phyloP scores from a whole-genome alignment of 1,139 yeast genomes.

The Pichia sp. region DNA sequence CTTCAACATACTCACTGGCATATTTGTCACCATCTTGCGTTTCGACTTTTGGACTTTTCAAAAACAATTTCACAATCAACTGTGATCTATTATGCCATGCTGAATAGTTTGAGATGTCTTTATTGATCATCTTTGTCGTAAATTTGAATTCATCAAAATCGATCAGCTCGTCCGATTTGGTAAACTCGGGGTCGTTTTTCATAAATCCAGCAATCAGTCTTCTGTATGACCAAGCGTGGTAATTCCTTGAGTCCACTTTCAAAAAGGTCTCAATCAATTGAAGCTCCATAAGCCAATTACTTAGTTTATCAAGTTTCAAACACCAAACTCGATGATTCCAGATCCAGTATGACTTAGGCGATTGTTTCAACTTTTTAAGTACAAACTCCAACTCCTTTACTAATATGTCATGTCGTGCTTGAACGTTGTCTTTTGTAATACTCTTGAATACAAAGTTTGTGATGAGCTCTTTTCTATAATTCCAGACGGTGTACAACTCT shows the following conservation, averaged over 20 bases:
- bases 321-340: conserved; percentile 95
- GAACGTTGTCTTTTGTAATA: conserved; percentile 5
- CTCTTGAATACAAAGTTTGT: conserved; percentile 32
- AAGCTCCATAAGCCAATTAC: conserved; percentile 71
- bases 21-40: conserved; percentile 30
- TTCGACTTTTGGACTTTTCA: conserved; percentile 22
- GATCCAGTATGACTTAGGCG: conserved; percentile 92
- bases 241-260: conserved; percentile 73
- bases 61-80: conserved; percentile 53
- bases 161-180: conserved; percentile 17
- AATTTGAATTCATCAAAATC: conserved; percentile 60
- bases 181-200: conserved; percentile 27
- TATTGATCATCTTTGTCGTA: conserved; percentile 74
- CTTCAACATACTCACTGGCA: conserved; percentile 21
- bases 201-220: conserved; percentile 59
- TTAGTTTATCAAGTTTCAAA: conserved; percentile 46
- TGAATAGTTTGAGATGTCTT: conserved; percentile 84
- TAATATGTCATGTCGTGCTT: conserved; percentile 39
- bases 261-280: conserved; percentile 64
- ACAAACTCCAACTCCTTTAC: conserved; percentile 60
- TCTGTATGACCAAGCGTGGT: conserved; percentile 95
- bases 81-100: conserved; percentile 94
- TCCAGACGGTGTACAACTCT: conserved; percentile 89
- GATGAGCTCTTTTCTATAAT: conserved; percentile 74
- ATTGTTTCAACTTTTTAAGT: conserved; percentile 53